Evolutionary conservation across 768 basidiomycete species (phyloP).

Genomic region (Pulveroboletus ravenelii): DNA sequence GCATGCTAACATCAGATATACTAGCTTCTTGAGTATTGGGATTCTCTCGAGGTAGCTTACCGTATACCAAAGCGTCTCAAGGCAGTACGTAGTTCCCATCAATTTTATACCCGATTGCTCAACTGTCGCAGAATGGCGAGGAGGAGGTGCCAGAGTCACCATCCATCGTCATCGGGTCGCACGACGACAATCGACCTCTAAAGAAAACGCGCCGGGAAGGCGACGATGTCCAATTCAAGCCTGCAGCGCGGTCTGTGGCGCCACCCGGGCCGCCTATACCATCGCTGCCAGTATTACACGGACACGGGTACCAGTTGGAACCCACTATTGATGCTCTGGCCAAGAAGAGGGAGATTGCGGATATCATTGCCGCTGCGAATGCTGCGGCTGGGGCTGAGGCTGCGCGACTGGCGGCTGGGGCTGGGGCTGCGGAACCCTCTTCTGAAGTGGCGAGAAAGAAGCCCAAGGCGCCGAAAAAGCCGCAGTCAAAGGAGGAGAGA

Average conservation of each 20-base stretch:
- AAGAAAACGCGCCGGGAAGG: constrained; percentile 30
- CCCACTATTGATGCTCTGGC: neutral
- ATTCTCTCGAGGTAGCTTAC: constrained; percentile 67
- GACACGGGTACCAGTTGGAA: neutral
- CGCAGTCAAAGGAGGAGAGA: constrained; percentile 50
- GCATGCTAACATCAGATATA: neutral
- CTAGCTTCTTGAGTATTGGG: constrained; percentile 81
- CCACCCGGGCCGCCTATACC: neutral
- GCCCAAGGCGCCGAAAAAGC: constrained; percentile 35
- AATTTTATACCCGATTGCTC: neutral
- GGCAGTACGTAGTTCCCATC: constrained; percentile 27
- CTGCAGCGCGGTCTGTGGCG: neutral
- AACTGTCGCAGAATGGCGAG: constrained; percentile 28
- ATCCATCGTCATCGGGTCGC: constrained; percentile 14
- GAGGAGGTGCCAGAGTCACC: constrained; percentile 22
- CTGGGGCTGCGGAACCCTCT: constrained; percentile 5
- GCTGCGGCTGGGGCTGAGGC: constrained; percentile 34
- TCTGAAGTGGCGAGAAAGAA: constrained; percentile 23
- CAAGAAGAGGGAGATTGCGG: constrained; percentile 32
- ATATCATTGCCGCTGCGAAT: constrained; percentile 39
- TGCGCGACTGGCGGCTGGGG: constrained; percentile 29
- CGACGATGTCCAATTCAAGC: constrained; percentile 23
- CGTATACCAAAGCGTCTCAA: constrained; percentile 77
- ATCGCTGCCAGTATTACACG: neutral
- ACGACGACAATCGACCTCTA: constrained; percentile 29